phyloP scores from a whole-genome alignment of 768 basidiomycete genomes.

The Boletus huronensis region DNA sequence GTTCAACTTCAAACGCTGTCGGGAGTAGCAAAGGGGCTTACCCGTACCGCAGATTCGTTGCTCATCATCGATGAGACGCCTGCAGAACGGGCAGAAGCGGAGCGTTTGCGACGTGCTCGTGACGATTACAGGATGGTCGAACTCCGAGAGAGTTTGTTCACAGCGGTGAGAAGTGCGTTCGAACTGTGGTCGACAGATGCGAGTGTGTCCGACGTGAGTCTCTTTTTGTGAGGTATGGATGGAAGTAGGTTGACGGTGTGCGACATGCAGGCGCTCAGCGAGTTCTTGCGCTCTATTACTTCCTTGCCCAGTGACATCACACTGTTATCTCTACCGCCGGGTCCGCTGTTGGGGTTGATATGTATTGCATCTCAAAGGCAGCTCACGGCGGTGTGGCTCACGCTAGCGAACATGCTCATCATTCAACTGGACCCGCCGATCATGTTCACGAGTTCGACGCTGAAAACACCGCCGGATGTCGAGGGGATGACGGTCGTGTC shows the following conservation, averaged over 20 bases:
- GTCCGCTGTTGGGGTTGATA: slow-evolving; percentile 76
- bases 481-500: slow-evolving; percentile 58
- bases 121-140: slow-evolving; percentile 60
- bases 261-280: slow-evolving; percentile 61
- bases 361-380: slow-evolving; percentile 69
- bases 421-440: slow-evolving; percentile 77
- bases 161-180: slow-evolving; percentile 55
- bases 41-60: slow-evolving; percentile 67
- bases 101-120: slow-evolving; percentile 56
- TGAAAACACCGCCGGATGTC: slow-evolving; percentile 50
- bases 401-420: slow-evolving; percentile 74
- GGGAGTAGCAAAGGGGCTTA: slow-evolving; percentile 85
- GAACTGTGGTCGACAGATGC: slow-evolving; percentile 80
- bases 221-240: neutral
- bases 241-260: slow-evolving; percentile 1
- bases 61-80: slow-evolving; percentile 56
- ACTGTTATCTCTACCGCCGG: slow-evolving; percentile 74
- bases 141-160: slow-evolving; percentile 65
- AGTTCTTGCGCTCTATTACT: slow-evolving; percentile 83
- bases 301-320: slow-evolving; percentile 74
- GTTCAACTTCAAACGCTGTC: slow-evolving; percentile 77
- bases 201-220: slow-evolving; percentile 69
- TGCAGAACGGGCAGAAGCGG: slow-evolving; percentile 48
- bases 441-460: slow-evolving; percentile 34
- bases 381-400: slow-evolving; percentile 80